Conservation (phyloP, 257 asterid species). For the Fraxinus pennsylvanica region DNA sequence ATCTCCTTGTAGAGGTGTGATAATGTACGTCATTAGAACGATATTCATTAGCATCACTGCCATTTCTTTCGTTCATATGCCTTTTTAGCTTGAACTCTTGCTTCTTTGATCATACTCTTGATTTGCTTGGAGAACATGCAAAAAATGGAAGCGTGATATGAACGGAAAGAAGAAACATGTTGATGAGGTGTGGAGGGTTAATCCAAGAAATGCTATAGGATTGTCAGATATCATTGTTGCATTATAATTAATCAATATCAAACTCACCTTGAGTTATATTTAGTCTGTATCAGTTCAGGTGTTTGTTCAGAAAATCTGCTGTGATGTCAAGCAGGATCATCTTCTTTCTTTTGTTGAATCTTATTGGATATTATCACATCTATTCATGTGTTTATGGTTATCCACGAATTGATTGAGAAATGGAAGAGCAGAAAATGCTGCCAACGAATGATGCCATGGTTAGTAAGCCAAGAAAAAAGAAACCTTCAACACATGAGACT, state of each 20-base stretch:
- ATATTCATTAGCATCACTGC: not conserved
- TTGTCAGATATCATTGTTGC: not conserved
- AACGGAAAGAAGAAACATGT: not conserved
- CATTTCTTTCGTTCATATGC: not conserved
- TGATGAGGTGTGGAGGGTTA: not conserved
- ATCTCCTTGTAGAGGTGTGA: not conserved
- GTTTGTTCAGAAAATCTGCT: not conserved
- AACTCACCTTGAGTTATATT: not conserved
- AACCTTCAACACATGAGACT: slow-evolving; percentile 36
- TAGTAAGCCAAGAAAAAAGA: slow-evolving; percentile 66
- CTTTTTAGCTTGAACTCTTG: not conserved
- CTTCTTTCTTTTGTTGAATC: not conserved
- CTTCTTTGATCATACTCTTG: not conserved
- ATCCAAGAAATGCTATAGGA: not conserved
- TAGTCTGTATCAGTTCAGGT: not conserved
- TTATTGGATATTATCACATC: not conserved
- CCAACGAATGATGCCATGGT: slow-evolving; percentile 35
- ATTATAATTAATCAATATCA: not conserved
- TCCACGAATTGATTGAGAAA: slow-evolving; percentile 21
- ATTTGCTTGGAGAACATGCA: not conserved
- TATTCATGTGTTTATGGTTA: not conserved
- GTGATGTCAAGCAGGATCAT: not conserved
- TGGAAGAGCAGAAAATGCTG: slow-evolving; percentile 59
- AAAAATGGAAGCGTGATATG: not conserved
- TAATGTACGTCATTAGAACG: not conserved